Percentiles rank a stretch among this genome's conserved stretches.
phyloP scores from a whole-genome alignment of 805 yeast genomes.

The Kodamaea kaohsiungensis region DNA sequence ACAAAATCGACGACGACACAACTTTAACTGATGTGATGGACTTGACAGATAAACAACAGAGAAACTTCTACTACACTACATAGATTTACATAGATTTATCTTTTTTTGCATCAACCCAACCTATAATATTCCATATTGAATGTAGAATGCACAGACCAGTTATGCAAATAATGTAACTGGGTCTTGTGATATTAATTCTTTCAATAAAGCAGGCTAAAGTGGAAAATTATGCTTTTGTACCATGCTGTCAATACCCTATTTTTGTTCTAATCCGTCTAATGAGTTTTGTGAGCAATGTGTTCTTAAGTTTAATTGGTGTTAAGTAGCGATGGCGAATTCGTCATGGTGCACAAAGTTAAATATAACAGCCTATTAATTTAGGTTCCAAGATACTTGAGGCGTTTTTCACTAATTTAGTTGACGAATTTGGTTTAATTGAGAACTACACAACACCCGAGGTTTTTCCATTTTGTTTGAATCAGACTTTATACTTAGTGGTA shows the following conservation, averaged over 20 bases:
- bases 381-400: background rate
- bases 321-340: background rate
- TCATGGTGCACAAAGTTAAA: background rate
- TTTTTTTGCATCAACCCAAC: background rate
- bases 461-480: too few relatives aligned
- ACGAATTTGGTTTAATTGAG: background rate
- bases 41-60: slow-evolving; percentile 22
- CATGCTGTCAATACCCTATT: background rate
- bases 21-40: slow-evolving; percentile 14
- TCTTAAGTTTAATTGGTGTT: background rate
- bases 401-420: background rate
- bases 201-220: background rate
- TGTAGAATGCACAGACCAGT: background rate
- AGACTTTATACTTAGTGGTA: too few relatives aligned
- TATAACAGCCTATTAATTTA: background rate
- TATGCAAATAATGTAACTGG: background rate
- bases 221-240: background rate
- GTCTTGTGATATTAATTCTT: background rate
- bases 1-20: slow-evolving; percentile 4
- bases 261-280: background rate
- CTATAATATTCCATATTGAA: background rate
- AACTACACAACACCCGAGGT: background rate
- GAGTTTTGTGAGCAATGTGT: background rate
- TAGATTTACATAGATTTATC: slow-evolving; percentile 7
- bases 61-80: slow-evolving; percentile 19